Conservation (phyloP, 148 eudicot species). For the Fallopia convolvulus region DNA sequence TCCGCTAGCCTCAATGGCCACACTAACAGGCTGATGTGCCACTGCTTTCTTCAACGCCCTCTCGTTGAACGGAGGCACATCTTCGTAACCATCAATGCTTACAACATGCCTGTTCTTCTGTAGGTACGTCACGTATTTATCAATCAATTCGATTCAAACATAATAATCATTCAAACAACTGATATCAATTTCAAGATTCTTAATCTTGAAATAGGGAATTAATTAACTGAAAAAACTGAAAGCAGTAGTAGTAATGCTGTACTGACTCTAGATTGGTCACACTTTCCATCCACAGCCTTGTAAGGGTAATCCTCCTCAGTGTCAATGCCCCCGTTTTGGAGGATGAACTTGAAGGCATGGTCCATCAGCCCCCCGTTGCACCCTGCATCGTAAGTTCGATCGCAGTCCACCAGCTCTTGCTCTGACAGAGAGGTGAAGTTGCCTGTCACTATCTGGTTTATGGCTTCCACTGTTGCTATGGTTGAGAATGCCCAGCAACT, state of each 20-base stretch:
- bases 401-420: constrained; percentile 15
- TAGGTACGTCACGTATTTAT: not conserved
- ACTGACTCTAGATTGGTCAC: constrained; percentile 6
- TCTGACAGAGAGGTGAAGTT: constrained; percentile 10
- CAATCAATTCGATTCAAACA: too few species aligned
- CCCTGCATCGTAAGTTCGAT: not conserved
- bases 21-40: constrained; percentile 8
- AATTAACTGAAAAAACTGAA: not conserved
- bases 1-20: constrained; percentile 2
- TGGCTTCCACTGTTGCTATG: constrained; percentile 14
- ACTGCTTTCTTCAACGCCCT: constrained; percentile 9
- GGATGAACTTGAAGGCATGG: constrained; percentile 8
- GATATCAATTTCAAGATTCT: too few species aligned
- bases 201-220: not conserved
- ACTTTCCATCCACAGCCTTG: constrained; percentile 7
- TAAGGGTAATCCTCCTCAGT: constrained; percentile 16
- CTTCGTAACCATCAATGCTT: not conserved
- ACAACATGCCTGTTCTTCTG: constrained; percentile 8
- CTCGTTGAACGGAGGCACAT: not conserved
- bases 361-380: constrained; percentile 16
- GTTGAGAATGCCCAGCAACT: constrained; percentile 18
- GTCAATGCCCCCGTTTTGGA: constrained; percentile 7
- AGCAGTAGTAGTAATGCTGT: not conserved
- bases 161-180: too few species aligned
- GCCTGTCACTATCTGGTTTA: constrained; percentile 2